A percentile compares a stretch with the other conserved stretches of the same genome.
phyloP scores from a whole-genome alignment of 169 alveolate species.

The Babesia ovata region DNA sequence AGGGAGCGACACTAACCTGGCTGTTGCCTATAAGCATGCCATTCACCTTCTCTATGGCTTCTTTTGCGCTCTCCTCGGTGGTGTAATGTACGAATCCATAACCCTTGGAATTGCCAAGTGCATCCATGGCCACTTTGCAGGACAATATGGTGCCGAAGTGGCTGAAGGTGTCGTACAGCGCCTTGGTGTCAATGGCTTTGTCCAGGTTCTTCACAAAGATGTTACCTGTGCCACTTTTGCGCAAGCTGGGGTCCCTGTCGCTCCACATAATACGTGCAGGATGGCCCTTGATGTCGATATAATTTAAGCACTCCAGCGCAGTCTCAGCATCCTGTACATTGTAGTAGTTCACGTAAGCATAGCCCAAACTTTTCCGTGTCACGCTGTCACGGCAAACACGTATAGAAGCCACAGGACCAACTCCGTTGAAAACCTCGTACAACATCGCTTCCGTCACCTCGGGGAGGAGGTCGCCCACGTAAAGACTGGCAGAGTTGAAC shows the following conservation, averaged over 20 bases:
- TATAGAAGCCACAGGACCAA: constrained; percentile 92
- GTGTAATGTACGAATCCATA: constrained; percentile 96
- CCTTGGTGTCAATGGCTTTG: constrained; percentile 90
- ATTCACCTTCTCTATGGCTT: constrained; percentile 90
- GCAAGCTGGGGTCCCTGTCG: constrained; percentile 90
- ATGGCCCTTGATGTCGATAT: constrained; percentile 89
- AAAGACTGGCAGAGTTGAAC: constrained; percentile 86
- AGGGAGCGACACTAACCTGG: constrained; percentile 89
- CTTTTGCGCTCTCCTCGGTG: constrained; percentile 89
- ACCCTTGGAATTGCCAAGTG: constrained; percentile 87
- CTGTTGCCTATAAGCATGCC: constrained; percentile 90
- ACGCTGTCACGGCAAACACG: constrained; percentile 92
- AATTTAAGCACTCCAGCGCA: constrained; percentile 90
- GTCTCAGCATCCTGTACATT: constrained; percentile 89
- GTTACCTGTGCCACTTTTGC: constrained; percentile 92
- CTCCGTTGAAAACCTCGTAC: constrained; percentile 89
- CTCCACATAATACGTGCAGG: constrained; percentile 93
- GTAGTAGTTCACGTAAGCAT: constrained; percentile 92
- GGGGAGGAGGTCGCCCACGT: constrained; percentile 90
- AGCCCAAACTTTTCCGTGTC: constrained; percentile 88
- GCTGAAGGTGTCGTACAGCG: constrained; percentile 91
- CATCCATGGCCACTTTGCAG: constrained; percentile 92
- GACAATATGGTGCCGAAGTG: constrained; percentile 92
- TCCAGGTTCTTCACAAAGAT: constrained; percentile 93
- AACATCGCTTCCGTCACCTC: constrained; percentile 93